Percentiles rank a stretch among this genome's conserved stretches.
phyloP scores from a whole-genome alignment of 495 filamentous ascomycete species.

The Neurospora sp. region DNA sequence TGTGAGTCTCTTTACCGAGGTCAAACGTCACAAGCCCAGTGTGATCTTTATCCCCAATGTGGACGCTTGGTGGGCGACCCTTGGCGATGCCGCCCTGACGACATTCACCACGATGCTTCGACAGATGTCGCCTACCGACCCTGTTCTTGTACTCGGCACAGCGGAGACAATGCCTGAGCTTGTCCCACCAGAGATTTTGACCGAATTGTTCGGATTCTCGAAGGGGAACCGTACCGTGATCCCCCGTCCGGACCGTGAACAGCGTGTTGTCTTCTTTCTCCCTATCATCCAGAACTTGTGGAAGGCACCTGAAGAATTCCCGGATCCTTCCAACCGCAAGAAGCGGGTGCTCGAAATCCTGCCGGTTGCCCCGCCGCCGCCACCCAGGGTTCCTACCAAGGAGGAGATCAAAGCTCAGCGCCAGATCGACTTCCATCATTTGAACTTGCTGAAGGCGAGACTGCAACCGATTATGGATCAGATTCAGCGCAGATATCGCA shows the following conservation, averaged over 20 bases:
- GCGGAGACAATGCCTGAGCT: slow-evolving; percentile 53
- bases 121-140: slow-evolving; percentile 74
- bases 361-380: slow-evolving; percentile 60
- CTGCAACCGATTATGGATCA: slow-evolving; percentile 94
- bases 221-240: slow-evolving; percentile 64
- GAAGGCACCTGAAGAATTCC: slow-evolving; percentile 73
- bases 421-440: slow-evolving; percentile 63
- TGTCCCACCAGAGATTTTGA: slow-evolving; percentile 46
- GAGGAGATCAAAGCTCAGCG: slow-evolving; percentile 73
- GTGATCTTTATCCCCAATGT: slow-evolving; percentile 91
- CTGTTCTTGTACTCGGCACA: slow-evolving; percentile 75
- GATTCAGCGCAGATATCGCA: slow-evolving; percentile 72
- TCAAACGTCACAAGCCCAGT: slow-evolving; percentile 87
- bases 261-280: slow-evolving; percentile 67
- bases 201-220: slow-evolving; percentile 76
- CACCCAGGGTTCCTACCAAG: slow-evolving; percentile 52
- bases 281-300: slow-evolving; percentile 62
- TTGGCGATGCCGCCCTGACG: slow-evolving; percentile 50
- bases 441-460: slow-evolving; percentile 77
- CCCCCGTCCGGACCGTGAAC: slow-evolving; percentile 46
- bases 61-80: slow-evolving; percentile 71
- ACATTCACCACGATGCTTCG: slow-evolving; percentile 72
- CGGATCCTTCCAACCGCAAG: slow-evolving; percentile 74
- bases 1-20: slow-evolving; percentile 81
- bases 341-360: slow-evolving; percentile 70